phyloP scores from a whole-genome alignment of 1,139 yeast genomes.

The Kodamaea plutei region DNA sequence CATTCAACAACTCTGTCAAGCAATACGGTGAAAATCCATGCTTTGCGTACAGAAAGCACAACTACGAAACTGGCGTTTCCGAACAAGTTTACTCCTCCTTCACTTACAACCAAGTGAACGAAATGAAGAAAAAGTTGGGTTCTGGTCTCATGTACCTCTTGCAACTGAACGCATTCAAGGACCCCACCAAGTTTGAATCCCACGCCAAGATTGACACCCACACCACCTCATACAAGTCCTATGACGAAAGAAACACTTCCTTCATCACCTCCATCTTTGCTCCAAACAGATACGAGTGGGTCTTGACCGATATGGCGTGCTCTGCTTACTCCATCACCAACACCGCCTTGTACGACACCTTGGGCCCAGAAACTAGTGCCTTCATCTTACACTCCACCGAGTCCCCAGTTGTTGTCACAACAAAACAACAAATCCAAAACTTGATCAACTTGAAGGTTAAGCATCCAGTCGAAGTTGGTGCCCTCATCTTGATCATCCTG shows the following conservation, averaged over 20 bases:
- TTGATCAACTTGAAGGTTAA: constrained; percentile 16
- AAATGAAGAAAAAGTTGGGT: constrained; percentile 15
- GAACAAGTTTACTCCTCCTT: constrained; percentile 12
- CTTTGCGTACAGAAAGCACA: constrained; percentile 17
- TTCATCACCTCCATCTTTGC: constrained; percentile 20
- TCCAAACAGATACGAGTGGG: constrained; percentile 24
- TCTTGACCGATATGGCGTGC: constrained; percentile 20
- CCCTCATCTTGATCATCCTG: constrained; percentile 17
- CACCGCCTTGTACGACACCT: constrained; percentile 26
- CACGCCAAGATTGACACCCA: constrained; percentile 22
- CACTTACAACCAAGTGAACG: constrained; percentile 16
- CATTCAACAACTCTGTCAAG: constrained; percentile 15
- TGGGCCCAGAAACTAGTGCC: constrained; percentile 21
- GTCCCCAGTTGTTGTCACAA: constrained; percentile 20
- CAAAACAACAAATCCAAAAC: constrained; percentile 15
- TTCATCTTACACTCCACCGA: constrained; percentile 21
- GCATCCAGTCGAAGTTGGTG: constrained; percentile 14
- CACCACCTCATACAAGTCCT: constrained; percentile 9
- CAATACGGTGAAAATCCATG: constrained; percentile 12
- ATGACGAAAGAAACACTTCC: constrained; percentile 18
- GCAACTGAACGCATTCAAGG: constrained; percentile 17
- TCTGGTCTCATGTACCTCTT: constrained; percentile 21
- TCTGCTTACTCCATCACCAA: constrained; percentile 20
- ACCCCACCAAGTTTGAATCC: constrained; percentile 12
- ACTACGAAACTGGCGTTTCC: constrained; percentile 15